phyloP scores from a whole-genome alignment of 345 rosid genomes.

The Melastoma malabathricum region DNA sequence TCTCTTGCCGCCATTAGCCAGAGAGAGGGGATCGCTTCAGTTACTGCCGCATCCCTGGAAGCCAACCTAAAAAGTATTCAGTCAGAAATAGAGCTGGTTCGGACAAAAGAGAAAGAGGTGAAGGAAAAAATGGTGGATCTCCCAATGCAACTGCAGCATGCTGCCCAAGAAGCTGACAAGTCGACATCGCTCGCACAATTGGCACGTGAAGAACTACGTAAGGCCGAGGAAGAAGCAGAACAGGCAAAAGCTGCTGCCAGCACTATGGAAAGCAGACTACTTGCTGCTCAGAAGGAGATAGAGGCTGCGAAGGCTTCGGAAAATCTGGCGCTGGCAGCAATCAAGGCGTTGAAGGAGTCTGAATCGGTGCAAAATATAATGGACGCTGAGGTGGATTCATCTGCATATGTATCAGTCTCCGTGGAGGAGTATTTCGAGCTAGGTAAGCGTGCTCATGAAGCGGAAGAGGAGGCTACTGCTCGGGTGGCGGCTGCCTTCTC shows the following conservation, averaged over 20 bases:
- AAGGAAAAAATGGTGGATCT: constrained; percentile 45
- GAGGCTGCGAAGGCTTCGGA: constrained; percentile 85
- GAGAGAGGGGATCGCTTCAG: constrained; percentile 82
- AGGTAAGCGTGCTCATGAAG: constrained; percentile 68
- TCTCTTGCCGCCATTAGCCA: constrained; percentile 46
- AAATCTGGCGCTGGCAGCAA: constrained; percentile 66
- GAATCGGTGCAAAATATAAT: constrained; percentile 33
- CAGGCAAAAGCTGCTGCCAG: constrained; percentile 71
- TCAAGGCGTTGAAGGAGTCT: constrained; percentile 80
- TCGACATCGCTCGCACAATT: constrained; percentile 52
- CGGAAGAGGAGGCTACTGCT: constrained; percentile 56
- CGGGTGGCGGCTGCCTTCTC: constrained; percentile 60
- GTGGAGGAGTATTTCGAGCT: constrained; percentile 82
- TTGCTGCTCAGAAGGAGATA: constrained; percentile 77
- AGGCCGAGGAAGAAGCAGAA: constrained; percentile 70
- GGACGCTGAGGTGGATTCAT: constrained; percentile 29
- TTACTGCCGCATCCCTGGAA: constrained; percentile 66
- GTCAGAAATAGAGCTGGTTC: constrained; percentile 44
- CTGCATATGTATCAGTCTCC: constrained; percentile 53
- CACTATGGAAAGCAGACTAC: constrained; percentile 57
- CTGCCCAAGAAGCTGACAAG: constrained; percentile 67
- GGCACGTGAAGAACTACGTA: constrained; percentile 67
- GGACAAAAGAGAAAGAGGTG: constrained; percentile 57
- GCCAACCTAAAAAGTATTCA: constrained; percentile 55
- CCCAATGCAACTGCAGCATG: constrained; percentile 65